phyloP scores from a whole-genome alignment of 495 filamentous ascomycete species.

The Aspergillus baeticus region DNA sequence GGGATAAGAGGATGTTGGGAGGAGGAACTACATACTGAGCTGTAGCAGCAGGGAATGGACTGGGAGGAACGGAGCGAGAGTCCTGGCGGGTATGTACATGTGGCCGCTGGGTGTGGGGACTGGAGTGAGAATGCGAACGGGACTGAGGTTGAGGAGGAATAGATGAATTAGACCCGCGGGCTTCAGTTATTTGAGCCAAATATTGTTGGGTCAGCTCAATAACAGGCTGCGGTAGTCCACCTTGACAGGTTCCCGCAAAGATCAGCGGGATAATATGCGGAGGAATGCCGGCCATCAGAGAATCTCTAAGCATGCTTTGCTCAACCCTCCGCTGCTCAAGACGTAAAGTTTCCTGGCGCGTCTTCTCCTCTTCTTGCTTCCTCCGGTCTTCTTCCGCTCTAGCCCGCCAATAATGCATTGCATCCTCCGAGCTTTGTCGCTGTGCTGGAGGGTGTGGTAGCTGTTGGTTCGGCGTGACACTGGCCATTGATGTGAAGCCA shows the following conservation, averaged over 20 bases:
- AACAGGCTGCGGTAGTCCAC: constrained; percentile 57
- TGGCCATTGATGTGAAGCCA: constrained; percentile 32
- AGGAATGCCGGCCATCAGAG: constrained; percentile 76
- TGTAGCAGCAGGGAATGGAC: constrained; percentile 33
- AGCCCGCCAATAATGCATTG: constrained; percentile 78
- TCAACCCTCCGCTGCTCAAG: constrained; percentile 84
- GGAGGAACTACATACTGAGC: constrained; percentile 22
- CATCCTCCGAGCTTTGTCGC: constrained; percentile 75
- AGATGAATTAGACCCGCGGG: constrained; percentile 42
- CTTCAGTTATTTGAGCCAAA: constrained; percentile 32
- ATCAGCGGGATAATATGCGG: constrained; percentile 86
- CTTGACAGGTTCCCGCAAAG: constrained; percentile 77
- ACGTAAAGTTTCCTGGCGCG: constrained; percentile 70
- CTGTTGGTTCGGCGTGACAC: constrained; percentile 28
- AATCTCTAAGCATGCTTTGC: constrained; percentile 78
- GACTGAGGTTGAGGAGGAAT: constrained; percentile 36
- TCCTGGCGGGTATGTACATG: constrained; percentile 17
- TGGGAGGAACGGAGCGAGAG: constrained; percentile 35
- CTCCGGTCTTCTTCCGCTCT: constrained; percentile 84
- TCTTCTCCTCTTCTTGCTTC: constrained; percentile 86
- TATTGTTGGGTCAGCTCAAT: constrained; percentile 77
- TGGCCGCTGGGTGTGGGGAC: constrained; percentile 14
- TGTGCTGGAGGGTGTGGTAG: constrained; percentile 69
- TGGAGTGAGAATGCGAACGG: constrained; percentile 3
- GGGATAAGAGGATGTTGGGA: constrained; percentile 9